A percentile compares a stretch with the other conserved stretches of the same genome.
Conservation (phyloP, 148 eudicot genomes). For the Dysphania ambrosioides region DNA sequence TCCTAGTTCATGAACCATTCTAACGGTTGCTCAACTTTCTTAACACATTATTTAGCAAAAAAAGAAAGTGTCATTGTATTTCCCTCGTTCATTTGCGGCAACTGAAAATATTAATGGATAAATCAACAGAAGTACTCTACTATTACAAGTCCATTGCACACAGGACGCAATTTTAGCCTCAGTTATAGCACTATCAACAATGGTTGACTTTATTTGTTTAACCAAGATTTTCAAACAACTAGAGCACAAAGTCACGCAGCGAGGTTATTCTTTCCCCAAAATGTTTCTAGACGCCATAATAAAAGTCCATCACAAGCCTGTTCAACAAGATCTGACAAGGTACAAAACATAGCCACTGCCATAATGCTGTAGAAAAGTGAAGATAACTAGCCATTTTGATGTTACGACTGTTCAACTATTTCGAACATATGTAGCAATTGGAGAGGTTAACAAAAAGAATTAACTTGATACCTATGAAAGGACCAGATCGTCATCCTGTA, state of each 20-base stretch:
- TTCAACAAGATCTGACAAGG: background rate
- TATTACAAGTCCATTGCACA: background rate
- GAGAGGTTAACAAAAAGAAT: background rate
- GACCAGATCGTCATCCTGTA: constrained; percentile 1
- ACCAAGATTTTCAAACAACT: background rate
- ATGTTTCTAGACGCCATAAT: background rate
- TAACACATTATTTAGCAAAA: background rate
- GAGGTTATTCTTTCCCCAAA: background rate
- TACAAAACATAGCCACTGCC: background rate
- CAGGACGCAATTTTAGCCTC: background rate
- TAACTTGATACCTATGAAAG: background rate
- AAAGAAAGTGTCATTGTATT: too few species aligned
- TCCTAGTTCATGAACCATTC: background rate
- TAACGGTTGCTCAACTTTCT: background rate
- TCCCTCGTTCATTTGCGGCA: background rate
- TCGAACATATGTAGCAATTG: background rate
- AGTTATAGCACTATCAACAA: background rate
- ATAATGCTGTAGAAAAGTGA: background rate
- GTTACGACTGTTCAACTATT: background rate
- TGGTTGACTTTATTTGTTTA: background rate
- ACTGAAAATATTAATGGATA: background rate
- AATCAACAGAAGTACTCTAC: background rate
- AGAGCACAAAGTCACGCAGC: background rate
- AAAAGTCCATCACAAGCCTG: background rate
- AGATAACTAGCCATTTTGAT: background rate